Evolutionary conservation across 306 rosid species (phyloP).

Genomic region (Heteromeles arbutifolia): DNA sequence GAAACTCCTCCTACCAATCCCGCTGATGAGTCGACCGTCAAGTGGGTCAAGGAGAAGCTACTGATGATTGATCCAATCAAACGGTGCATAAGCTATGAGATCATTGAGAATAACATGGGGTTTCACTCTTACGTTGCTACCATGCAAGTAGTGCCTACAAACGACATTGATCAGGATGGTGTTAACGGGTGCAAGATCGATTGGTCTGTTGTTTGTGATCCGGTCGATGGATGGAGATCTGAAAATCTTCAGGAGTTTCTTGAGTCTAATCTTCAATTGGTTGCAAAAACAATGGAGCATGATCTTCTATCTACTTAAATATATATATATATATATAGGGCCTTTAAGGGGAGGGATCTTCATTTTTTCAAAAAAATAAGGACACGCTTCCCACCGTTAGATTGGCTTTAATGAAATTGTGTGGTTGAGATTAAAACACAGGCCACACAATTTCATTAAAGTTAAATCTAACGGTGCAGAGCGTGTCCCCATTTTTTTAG

Average conservation of each 20-base stretch:
- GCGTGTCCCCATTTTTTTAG: too few species aligned
- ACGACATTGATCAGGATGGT: background rate
- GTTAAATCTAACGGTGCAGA: too few species aligned
- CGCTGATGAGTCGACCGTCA: background rate
- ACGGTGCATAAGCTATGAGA: slow-evolving; percentile 35
- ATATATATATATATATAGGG: too few species aligned
- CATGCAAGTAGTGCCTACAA: slow-evolving; percentile 12
- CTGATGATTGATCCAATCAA: slow-evolving; percentile 34
- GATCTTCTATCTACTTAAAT: background rate
- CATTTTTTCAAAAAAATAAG: too few species aligned
- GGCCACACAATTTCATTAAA: too few species aligned
- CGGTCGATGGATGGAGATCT: slow-evolving; percentile 37
- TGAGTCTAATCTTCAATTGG: slow-evolving; percentile 17
- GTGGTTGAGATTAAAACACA: too few species aligned
- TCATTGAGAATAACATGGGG: slow-evolving; percentile 49
- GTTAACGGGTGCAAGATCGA: slow-evolving; percentile 34
- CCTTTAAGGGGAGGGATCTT: too few species aligned
- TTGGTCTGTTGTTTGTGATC: slow-evolving; percentile 56
- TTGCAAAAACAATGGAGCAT: slow-evolving; percentile 39
- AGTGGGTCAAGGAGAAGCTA: slow-evolving; percentile 61
- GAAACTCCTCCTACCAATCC: background rate
- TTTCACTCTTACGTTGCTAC: slow-evolving; percentile 36
- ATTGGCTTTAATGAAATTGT: too few species aligned
- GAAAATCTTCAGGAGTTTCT: slow-evolving; percentile 27
- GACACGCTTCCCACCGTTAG: too few species aligned